Percentiles rank a stretch among this genome's conserved stretches.
These are phyloP conservation scores for Debaryomycetaceae sp. DNA, from an alignment of 1,139 yeast species.

Conservation along the genomic window DNA sequence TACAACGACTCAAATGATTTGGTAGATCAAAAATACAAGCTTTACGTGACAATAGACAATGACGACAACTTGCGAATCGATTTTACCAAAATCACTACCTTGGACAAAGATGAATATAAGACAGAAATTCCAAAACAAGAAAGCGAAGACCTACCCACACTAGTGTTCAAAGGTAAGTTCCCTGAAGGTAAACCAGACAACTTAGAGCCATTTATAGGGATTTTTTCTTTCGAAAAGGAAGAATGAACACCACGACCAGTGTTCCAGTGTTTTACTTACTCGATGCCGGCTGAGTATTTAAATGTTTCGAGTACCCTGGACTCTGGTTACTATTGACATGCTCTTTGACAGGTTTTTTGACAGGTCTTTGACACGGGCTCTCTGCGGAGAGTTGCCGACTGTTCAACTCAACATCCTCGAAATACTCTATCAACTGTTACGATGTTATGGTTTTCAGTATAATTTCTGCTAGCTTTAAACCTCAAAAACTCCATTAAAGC, in stretches of 20 bases:
- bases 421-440: too few relatives aligned
- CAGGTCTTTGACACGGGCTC: too few relatives aligned
- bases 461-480: too few relatives aligned
- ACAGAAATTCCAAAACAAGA: slow-evolving; percentile 4
- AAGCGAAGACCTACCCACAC: slow-evolving; percentile 41
- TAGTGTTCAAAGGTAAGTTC: slow-evolving; percentile 50
- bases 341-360: too few relatives aligned
- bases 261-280: too few relatives aligned
- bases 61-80: slow-evolving; percentile 50
- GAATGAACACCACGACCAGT: slow-evolving; percentile 10
- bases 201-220: slow-evolving; percentile 56
- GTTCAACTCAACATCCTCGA: too few relatives aligned
- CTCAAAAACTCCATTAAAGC: too few relatives aligned
- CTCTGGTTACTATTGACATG: too few relatives aligned
- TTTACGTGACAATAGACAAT: slow-evolving; percentile 51
- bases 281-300: too few relatives aligned
- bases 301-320: too few relatives aligned
- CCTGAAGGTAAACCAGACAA: slow-evolving; percentile 55
- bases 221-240: slow-evolving; percentile 50
- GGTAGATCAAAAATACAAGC: slow-evolving; percentile 46
- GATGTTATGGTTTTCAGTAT: too few relatives aligned
- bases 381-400: too few relatives aligned
- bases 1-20: slow-evolving; percentile 51
- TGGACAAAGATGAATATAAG: slow-evolving; percentile 7
- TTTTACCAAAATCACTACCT: slow-evolving; percentile 45